Evolutionary conservation across 176 grass and related monocot genomes (phyloP).

Genomic region (Zoysia pacifica): DNA sequence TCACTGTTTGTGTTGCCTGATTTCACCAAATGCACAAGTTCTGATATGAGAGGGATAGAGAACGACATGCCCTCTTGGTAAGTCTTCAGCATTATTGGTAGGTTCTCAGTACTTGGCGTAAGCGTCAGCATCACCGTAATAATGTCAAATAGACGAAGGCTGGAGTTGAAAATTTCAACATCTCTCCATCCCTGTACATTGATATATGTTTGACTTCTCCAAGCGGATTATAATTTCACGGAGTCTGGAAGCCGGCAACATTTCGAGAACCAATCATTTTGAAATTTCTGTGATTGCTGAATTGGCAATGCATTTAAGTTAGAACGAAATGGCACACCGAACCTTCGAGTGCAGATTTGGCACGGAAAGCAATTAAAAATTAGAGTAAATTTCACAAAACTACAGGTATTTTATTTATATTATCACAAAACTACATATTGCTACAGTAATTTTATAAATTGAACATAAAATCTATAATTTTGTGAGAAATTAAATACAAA

Average conservation of each 20-base stretch:
- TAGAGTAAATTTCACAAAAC: too few species aligned
- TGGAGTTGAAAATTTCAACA: neutral
- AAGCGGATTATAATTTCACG: neutral
- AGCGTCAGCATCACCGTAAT: neutral
- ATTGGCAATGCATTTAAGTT: neutral
- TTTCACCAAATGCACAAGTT: neutral
- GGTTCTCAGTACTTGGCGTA: neutral
- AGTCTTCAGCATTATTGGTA: neutral
- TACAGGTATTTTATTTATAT: too few species aligned
- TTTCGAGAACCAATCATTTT: neutral
- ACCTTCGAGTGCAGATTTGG: neutral
- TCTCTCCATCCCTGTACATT: conserved; percentile 16
- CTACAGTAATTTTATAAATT: too few species aligned
- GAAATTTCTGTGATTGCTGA: neutral
- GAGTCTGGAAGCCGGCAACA: neutral
- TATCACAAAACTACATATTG: too few species aligned
- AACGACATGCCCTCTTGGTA: neutral
- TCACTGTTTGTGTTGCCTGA: neutral
- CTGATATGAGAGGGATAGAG: neutral
- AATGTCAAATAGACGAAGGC: neutral
- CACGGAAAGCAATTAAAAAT: neutral
- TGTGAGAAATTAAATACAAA: too few species aligned
- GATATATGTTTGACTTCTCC: conserved; percentile 22
- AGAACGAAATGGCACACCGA: neutral
- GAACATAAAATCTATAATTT: too few species aligned